Evolutionary conservation across 2,329 filamentous ascomycete species (phyloP).

Genomic region (Nigrograna mackinnonii): DNA sequence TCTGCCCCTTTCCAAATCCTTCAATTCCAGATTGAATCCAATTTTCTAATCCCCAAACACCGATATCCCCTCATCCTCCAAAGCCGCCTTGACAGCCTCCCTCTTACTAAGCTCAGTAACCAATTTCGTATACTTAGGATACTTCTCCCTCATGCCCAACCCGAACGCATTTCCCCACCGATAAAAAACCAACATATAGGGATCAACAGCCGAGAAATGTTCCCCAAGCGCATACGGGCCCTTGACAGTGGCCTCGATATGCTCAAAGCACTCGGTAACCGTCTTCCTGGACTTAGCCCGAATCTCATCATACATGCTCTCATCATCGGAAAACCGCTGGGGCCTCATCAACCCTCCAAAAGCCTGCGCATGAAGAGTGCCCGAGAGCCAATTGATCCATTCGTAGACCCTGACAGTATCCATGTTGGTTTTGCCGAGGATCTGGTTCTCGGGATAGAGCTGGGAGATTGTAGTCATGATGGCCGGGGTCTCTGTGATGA

Average conservation of each 20-base stretch:
- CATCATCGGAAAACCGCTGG: constrained; percentile 11
- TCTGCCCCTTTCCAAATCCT: too few relatives aligned
- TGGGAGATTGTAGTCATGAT: constrained; percentile 19
- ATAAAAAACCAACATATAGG: constrained; percentile 24
- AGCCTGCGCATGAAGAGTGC: constrained; percentile 19
- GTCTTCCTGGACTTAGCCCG: constrained; percentile 6
- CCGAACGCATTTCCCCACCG: constrained; percentile 16
- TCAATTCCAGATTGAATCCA: too few relatives aligned
- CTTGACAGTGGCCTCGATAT: constrained; percentile 17
- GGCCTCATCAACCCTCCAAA: constrained; percentile 20
- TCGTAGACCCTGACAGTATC: constrained; percentile 20
- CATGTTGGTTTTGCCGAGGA: constrained; percentile 16
- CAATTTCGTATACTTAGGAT: constrained; percentile 17
- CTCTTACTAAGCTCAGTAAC: constrained; percentile 11
- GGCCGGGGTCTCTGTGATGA: constrained; percentile 24
- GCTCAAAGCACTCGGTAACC: constrained; percentile 10
- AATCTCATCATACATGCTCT: constrained; percentile 10
- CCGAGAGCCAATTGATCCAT: constrained; percentile 22
- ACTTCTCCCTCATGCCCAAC: constrained; percentile 17
- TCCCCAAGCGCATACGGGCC: constrained; percentile 18
- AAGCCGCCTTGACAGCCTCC: constrained; percentile 10
- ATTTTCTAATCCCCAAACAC: neutral
- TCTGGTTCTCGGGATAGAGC: constrained; percentile 13
- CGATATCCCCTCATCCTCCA: constrained; percentile 11
- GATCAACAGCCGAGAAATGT: constrained; percentile 19